Base-by-base conservation (phyloP, 208 protist species). In the Leptomonas seymouri region DNA sequence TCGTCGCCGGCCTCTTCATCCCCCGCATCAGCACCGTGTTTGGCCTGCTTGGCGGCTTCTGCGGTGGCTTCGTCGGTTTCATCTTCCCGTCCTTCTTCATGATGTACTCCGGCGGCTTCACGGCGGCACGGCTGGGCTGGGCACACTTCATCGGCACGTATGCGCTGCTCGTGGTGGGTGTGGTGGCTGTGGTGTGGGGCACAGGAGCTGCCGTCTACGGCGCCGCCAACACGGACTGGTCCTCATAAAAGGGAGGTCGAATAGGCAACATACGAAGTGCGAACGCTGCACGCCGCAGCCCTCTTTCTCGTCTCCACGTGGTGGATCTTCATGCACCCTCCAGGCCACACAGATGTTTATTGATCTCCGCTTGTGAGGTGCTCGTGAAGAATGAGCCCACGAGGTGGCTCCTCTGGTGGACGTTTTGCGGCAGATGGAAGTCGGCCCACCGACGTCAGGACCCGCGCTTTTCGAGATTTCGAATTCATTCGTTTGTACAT, bases 21-120 rank as follows among this genome's bases (percentile, higher is more conserved):
- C 88, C 88, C 16, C 54, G 77, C 45, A 81, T 96, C 46, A 85
- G 50, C 55, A 65, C 75, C 14, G 85, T 91, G 15, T 94, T 96
- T 78, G 85, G 83, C 23, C 80, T 94, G 2, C 48, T 94, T 27
- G 91, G 91, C 9, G 63, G 74, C 31, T 68, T 94, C 39, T 91
- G 69, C 62, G 85, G 86, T 41, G 85, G 85, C 21, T 90, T 84
- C 60, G 66, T 96, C n/a, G 85, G 81, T 28, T 96, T 87, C 72
- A 69, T 94, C 36, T 91, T 92, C 50, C 91, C 91, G 12, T 76
- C 91, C 44, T 60, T 85, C 28, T 82, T 93, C 62, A 81, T 75
- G 66, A 90, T 93, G 84, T 89, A 89, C 76, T 49, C 64, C 28
- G 87, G 82, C 20, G 73, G 77, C 64, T 89, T 53, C 48, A 53